phyloP scores from a whole-genome alignment of 345 rosid species.

The Aegle marmelos region DNA sequence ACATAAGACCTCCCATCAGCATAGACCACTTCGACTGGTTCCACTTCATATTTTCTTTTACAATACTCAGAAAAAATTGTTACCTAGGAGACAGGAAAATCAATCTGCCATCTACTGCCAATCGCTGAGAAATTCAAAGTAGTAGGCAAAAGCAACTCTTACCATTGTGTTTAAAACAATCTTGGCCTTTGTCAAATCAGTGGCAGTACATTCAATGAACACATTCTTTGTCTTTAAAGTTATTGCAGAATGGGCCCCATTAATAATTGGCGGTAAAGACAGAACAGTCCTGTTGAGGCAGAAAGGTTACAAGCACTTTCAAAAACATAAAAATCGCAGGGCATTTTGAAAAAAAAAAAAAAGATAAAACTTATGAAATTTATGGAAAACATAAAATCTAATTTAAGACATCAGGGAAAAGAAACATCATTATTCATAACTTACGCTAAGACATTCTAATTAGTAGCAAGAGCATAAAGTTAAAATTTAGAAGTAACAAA shows the following conservation, averaged over 20 bases:
- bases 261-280: conserved; percentile 90
- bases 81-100: conserved; percentile 44
- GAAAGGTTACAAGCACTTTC: conserved; percentile 2
- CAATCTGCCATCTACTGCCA: conserved; percentile 7
- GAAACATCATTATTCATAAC: not conserved
- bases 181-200: conserved; percentile 91
- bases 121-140: conserved; percentile 12
- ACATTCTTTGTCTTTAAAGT: conserved; percentile 87
- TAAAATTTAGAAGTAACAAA: not conserved
- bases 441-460: not conserved
- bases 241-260: conserved; percentile 94
- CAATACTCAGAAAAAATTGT: conserved; percentile 75
- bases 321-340: not conserved
- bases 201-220: conserved; percentile 93
- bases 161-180: conserved; percentile 92
- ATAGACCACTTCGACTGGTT: conserved; percentile 85
- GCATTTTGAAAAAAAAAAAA: not conserved
- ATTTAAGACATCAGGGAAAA: not conserved
- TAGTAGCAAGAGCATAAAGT: not conserved
- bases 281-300: conserved; percentile 61
- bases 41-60: conserved; percentile 71
- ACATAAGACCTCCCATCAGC: conserved; percentile 54
- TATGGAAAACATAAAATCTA: not conserved
- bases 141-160: conserved; percentile 14
- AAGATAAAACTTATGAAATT: not conserved